Evolutionary conservation across 2,329 filamentous ascomycete genomes (phyloP), one percentile per base, ranked within the genome.

Genomic region (Fusarium solani-melongenae): DNA sequence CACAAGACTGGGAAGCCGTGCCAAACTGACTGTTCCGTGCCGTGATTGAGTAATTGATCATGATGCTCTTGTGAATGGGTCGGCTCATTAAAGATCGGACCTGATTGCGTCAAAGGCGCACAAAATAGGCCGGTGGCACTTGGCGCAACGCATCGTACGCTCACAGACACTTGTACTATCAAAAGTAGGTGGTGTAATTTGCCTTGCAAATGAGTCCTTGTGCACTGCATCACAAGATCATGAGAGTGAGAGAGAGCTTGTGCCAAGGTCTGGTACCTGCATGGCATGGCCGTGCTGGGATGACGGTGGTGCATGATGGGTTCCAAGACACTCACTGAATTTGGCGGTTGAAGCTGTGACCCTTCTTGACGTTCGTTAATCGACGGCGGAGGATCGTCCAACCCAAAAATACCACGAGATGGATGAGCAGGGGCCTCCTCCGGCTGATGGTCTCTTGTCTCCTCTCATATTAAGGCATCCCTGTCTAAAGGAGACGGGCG

Each of bases 371-470:
- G 29, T 59, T 76, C 74, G 74, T 76, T 70, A 73, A 77, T 77
- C 70, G 70, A 67, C 72, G 64, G 69, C 68, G 71, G 71, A 74
- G 72, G 72, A 75, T 74, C 72, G 72, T 59, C 72, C 69, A 64
- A 67, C 36, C 55, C 64, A 58, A 64, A 71, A 57, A 55, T 62
- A 60, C 22, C 34, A 69, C 41, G 60, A 63, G 55, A 62, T 74
- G 57, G 60, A 66, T 41, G 62, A 64, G 60, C 65, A 71, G 44
- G 62, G 60, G 39, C 51, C 31, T 55, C 22, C 38, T n/a, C 22
- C 24, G 36, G 12, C 22, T 62, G 41, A 36, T 57, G 31, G 27
- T 57, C 17, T 33, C 15, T 24, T 55, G 46, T 46, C 29, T 36
- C 57, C 53, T 59, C 51, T 44, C 38, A 41, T 64, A 51, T 34